Base-by-base conservation (phyloP, 2,329 filamentous ascomycete genomes). In the Trichoderma polysporum region DNA sequence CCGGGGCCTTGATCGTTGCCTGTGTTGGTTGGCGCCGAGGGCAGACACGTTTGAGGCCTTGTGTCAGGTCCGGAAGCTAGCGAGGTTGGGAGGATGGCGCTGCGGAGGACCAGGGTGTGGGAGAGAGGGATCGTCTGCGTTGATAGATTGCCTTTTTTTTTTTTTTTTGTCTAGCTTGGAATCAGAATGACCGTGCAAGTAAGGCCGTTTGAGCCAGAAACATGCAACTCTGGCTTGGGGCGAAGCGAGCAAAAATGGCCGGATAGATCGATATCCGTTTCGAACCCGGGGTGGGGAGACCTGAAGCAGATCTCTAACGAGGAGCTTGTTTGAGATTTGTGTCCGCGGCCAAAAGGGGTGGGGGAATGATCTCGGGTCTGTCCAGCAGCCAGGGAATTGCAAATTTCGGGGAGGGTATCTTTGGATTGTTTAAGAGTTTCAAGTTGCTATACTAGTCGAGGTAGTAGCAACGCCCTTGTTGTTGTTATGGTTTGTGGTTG, bases 1-100 rank as follows among this genome's bases (percentile, higher is more conserved):
- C 47, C 47, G 2, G 25, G 41, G 41, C 25, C 47, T 22, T 50
- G 47, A 25, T 50, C 31, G 54, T 19, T 19, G 56, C 35, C 35
- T 45, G 56, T 41, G 56, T 33, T 31, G 9, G 10, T 29, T 59
- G 68, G 66, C 69, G 66, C 70, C 68, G 67, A 62, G 52, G 64
- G 61, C 25, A 62, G 54, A 57, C 50, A 41, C 53, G 60, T 65
- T 68, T 52, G 53, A 56, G 69, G 60, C 54, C 61, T 67, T 68
- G 71, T 69, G 49, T 70, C 70, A 71, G 68, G 68, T 66, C 57
- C 45, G 66, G 47, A 47, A 41, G 50, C 64, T 63, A 61, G 68
- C 68, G 70, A 53, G 57, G 45, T 35, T 25, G 13, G 58, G 31
- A 17, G 22, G 59, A 29, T 49, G 45, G 17, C 15, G 70, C 39